Evolutionary conservation across 2,329 filamentous ascomycete species (phyloP), one percentile per base, ranked within the genome.

Genomic region (Dothideomycetes sp.): DNA sequence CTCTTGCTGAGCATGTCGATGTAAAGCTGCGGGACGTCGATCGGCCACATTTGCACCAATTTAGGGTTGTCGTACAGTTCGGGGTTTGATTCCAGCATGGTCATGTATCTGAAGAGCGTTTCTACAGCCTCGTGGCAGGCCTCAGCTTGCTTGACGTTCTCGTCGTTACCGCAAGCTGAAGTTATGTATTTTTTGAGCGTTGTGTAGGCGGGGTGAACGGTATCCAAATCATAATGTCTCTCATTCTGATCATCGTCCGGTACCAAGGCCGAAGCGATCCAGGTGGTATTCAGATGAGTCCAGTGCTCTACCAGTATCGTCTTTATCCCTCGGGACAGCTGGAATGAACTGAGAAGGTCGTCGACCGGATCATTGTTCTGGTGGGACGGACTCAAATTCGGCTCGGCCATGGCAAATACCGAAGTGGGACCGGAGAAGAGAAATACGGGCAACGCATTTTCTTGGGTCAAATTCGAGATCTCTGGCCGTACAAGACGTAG

Each of bases 391-490:
- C 37, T 33, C 16, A 36, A 37, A 3, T 22, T 34, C 9, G 34
- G 34, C 22, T 41, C 34, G 4, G 39, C 39, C 15, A 41, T 24
- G 11, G 39, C 39, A 17, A 45, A 47, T 3, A 45, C 38, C 4
- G 43, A 43, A 18, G 44, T 45, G 33, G 40, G 34, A 5, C 37
- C 37, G 8, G 45, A 42, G 33, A 47, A 47, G 14, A 27, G 33
- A 29, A 47, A 39, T 2, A 40, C 41, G 19, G 32, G 19, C 15
- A 43, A 37, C 31, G 44, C 43, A 46, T 46, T 33, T 30, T 38
- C 35, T 14, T 37, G n/a, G n/a, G 30, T 22, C 2, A 18, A 31
- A 3, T 38, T 22, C 3, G 38, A 18, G 8, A 47, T 40, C 14
- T 45, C 40, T 19, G 43, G 43, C 2, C 36, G 35, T 4, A 39